Percentiles rank a stretch among this genome's conserved stretches.
Evolutionary conservation across 305 asterid species (phyloP).

Genomic region (Lippia alba): DNA sequence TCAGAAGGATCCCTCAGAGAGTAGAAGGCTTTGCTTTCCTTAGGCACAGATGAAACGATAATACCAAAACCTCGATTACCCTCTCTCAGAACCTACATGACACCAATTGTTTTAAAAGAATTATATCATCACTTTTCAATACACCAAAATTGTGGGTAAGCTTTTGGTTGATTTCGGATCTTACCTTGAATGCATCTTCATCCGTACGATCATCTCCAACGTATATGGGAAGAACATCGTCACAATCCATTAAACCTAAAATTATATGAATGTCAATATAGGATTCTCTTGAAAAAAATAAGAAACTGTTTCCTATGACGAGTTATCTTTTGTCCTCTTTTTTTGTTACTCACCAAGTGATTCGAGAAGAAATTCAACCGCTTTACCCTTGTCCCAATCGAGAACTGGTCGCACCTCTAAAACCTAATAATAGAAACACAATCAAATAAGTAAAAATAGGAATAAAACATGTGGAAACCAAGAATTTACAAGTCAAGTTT

Average conservation of each 20-base stretch:
- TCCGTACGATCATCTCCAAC: slow-evolving; percentile 97
- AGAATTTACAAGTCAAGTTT: slow-evolving; percentile 4
- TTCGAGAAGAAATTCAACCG: slow-evolving; percentile 90
- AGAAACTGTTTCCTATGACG: background rate
- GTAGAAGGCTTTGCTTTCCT: slow-evolving; percentile 88
- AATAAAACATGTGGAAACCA: background rate
- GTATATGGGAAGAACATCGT: slow-evolving; percentile 84
- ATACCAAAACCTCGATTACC: slow-evolving; percentile 79
- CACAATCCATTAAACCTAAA: slow-evolving; percentile 66
- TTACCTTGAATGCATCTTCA: slow-evolving; percentile 96
- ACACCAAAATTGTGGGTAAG: background rate
- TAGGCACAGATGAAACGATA: slow-evolving; percentile 85
- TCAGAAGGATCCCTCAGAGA: slow-evolving; percentile 89
- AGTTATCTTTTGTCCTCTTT: too few species aligned
- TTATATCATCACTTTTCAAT: background rate
- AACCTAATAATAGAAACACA: slow-evolving; percentile 52
- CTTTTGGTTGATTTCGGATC: slow-evolving; percentile 1
- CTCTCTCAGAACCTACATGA: slow-evolving; percentile 69
- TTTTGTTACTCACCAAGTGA: slow-evolving; percentile 75
- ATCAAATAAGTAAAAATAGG: slow-evolving; percentile 11
- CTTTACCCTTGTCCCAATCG: slow-evolving; percentile 97
- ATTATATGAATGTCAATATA: background rate
- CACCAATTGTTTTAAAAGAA: background rate
- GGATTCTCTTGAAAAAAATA: background rate
- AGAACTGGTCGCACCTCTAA: slow-evolving; percentile 94